A percentile compares a stretch with the other conserved stretches of the same genome.
These are phyloP conservation scores for Oryza brachyantha DNA, from an alignment of 176 grass and related monocot genomes.

Conservation along the genomic window DNA sequence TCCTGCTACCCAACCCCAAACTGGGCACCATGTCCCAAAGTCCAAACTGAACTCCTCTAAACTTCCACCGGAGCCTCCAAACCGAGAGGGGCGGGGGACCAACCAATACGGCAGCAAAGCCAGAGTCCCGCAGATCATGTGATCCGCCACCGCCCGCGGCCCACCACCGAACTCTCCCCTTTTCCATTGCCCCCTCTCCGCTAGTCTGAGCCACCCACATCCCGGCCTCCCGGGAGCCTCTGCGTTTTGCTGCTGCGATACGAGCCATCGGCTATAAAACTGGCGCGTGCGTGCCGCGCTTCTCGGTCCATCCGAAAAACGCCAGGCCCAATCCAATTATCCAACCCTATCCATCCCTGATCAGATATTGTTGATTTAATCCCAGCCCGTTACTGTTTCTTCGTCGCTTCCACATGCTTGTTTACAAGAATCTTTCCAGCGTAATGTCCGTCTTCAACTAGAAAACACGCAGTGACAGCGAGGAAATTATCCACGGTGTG, in stretches of 20 bases:
- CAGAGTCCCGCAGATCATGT: neutral
- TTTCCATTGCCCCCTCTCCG: too few species aligned
- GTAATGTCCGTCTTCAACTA: neutral
- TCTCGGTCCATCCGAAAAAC: neutral
- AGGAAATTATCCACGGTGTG: neutral
- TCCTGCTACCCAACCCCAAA: neutral
- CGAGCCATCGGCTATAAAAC: too few species aligned
- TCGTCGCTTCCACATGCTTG: neutral
- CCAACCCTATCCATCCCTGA: conserved; percentile 31
- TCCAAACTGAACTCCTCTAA: neutral
- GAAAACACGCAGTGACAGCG: neutral
- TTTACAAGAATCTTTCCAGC: conserved; percentile 2
- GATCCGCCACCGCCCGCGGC: neutral
- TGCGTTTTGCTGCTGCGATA: too few species aligned
- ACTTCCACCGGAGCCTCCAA: too few species aligned
- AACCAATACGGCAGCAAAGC: neutral
- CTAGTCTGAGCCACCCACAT: neutral
- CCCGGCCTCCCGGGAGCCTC: neutral
- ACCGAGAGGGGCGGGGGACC: too few species aligned
- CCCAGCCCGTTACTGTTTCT: neutral
- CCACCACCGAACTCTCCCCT: neutral
- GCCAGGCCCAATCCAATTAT: conserved; percentile 8
- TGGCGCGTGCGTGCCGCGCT: neutral
- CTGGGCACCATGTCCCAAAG: too few species aligned
- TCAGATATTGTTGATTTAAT: conserved; percentile 13